Evolutionary conservation across 352 stramenopile genomes (phyloP), one percentile per base, ranked within the genome.

Genomic region (Phytophthora pluvialis): DNA sequence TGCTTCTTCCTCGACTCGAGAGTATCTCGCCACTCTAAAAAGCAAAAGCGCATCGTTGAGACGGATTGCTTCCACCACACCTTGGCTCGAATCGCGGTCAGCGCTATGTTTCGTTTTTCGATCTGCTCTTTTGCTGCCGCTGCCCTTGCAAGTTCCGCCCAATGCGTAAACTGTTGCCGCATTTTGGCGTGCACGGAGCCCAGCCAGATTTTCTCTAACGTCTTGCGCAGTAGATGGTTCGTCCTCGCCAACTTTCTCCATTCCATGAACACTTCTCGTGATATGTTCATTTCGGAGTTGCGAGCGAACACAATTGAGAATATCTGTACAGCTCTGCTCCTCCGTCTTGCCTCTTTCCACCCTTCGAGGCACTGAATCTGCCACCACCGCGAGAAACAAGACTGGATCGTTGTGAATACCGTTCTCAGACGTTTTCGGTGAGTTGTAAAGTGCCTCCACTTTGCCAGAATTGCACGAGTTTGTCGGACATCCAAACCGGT

Each of bases 31-130:
- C 77, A 86, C 3, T 69, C 47, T 4, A 25, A 31, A 48, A 86
- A 74, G 18, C 65, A 65, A 10, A 60, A 64, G 3, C 60, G 66
- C 31, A 60, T 55, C 0, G 40, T 68, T 12, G 62, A 80, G 1
- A 73, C 33, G 3, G 72, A 76, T 54, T 65, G 70, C 36, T 69
- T 82, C 42, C 54, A 61, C 56, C 75, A 87, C 9, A 89, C 51
- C 35, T 73, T 70, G 0, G 50, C 52, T 45, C 75, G 76, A 18
- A 91, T 67, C 3, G 61, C 58, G 18, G 55, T 55, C 5, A 91
- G 38, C 4, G 60, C 16, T 7, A 56, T 50, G 16, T 74, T 77
- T 21, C 56, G 67, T 11, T 64, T 75, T 21, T 33, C 52, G 13
- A 53, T 47, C 33, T 58, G 54, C 25, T 72, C 73, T 46, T 36